phyloP scores from a whole-genome alignment of 805 yeast genomes.

The Aciculoconidium aculeatum region DNA sequence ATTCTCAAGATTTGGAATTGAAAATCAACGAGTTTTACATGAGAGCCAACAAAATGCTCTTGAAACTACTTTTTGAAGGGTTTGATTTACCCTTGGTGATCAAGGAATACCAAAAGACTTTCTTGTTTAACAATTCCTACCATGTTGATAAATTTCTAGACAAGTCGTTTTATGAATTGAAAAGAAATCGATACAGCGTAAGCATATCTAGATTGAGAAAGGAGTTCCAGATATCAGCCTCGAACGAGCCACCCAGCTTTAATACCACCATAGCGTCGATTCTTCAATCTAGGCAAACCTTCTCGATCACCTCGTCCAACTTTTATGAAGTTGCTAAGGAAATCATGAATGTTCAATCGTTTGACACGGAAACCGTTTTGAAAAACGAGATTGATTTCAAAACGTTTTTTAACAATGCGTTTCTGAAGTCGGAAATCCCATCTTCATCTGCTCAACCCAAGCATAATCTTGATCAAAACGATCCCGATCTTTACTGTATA shows the following conservation, averaged over 20 bases:
- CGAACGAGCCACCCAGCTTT: too few species aligned
- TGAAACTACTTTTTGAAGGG: conserved; percentile 55
- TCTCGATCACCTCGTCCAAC: conserved; percentile 39
- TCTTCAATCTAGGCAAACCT: conserved; percentile 28
- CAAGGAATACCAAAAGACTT: conserved; percentile 47
- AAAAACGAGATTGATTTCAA: conserved; percentile 39
- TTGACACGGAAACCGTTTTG: conserved; percentile 17
- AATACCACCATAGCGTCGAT: conserved; percentile 83
- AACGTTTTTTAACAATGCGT: conserved; percentile 39
- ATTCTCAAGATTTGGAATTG: conserved; percentile 44
- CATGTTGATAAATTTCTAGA: conserved; percentile 50
- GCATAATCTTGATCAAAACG: conserved; percentile 8
- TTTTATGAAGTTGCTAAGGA: conserved; percentile 42
- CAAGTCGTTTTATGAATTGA: conserved; percentile 46
- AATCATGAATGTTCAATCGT: conserved; percentile 48
- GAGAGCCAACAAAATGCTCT: conserved; percentile 59
- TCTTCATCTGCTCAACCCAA: too few species aligned
- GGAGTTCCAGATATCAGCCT: too few species aligned
- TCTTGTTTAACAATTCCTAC: conserved; percentile 48
- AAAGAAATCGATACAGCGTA: conserved; percentile 30
- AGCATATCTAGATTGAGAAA: conserved; percentile 24
- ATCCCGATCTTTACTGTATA: conserved; percentile 33
- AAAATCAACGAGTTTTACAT: conserved; percentile 56
- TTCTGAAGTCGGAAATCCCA: conserved; percentile 13
- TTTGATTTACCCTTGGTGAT: conserved; percentile 48